Base-by-base conservation (phyloP, 1,284 basidiomycete species). In the Abortiporus biennis region DNA sequence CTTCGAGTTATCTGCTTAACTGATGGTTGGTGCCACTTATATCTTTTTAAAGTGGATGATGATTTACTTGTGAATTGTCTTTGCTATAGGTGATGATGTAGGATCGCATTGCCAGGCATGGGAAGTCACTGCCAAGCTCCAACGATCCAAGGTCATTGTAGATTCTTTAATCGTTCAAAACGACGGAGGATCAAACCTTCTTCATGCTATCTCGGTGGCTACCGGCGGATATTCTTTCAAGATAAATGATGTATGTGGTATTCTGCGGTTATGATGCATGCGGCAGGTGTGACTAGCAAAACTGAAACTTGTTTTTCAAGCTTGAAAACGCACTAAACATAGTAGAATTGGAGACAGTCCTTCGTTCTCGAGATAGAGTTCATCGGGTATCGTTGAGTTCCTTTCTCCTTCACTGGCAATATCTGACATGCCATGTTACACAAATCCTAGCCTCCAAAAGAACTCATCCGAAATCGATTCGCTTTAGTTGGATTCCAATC, bases 261-360 rank as follows among this genome's bases (percentile, higher is more conserved):
- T 16, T 38, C 13, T n/a, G n/a, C n/a, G n/a, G n/a, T 9, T 29
- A 29, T 29, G 9, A 29, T 29, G 27, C 27, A n/a, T 29, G 27
- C n/a, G 27, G n/a, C n/a, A n/a, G n/a, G n/a, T n/a, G n/a, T n/a
- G n/a, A n/a, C n/a, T n/a, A 27, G 6, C 9, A 21, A 34, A 15
- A 8, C 33, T 6, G 15, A 6, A 17, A 4, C 17, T 29, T 8
- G 8, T 29, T 29, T n/a, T n/a, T 29, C n/a, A 13, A 46, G 45
- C 36, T 46, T n/a, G 45, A 46, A 36, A 38, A 43, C 19, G 45
- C 45, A 2, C 42, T 46, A 17, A 46, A 46, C 29, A 46, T 43
- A 17, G 41, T 46, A 3, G 45, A 43, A 32, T 36, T 46, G 5
- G 45, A 46, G 22, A 46, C 45, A 4, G 42, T 46, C 12, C 40